Evolutionary conservation across 2,329 filamentous ascomycete species (phyloP).

Genomic region (Fusarium sp.): DNA sequence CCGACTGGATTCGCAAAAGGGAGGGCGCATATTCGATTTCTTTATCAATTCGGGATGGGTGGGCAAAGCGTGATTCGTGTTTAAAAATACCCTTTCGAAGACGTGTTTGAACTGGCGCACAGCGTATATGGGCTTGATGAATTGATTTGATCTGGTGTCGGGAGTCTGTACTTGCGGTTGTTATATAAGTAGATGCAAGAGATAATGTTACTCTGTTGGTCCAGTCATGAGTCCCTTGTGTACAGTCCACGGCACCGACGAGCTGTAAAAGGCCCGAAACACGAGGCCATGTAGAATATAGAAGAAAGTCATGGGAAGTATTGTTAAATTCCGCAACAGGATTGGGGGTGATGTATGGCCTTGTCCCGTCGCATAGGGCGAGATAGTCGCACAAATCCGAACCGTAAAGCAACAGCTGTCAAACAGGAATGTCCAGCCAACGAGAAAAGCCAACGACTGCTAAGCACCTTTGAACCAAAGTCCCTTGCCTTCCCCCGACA

Average conservation of each 20-base stretch:
- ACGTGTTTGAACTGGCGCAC: slow-evolving; percentile 24
- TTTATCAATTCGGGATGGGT: slow-evolving; percentile 95
- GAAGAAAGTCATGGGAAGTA: no score
- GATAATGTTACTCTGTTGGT: background rate
- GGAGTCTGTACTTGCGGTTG: background rate
- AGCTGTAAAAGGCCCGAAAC: no score
- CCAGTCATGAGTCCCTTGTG: background rate
- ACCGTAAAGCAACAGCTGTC: background rate
- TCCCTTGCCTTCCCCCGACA: background rate
- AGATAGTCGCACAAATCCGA: background rate
- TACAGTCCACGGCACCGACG: background rate
- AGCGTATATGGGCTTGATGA: slow-evolving; percentile 25
- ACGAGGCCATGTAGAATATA: no score
- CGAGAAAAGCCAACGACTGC: background rate
- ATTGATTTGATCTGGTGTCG: background rate
- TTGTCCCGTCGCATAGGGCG: background rate
- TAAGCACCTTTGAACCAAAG: background rate
- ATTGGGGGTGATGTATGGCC: no score
- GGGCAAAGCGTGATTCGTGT: slow-evolving; percentile 72
- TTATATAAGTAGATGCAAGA: slow-evolving; percentile 23
- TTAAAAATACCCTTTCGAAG: slow-evolving; percentile 42
- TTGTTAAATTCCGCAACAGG: no score
- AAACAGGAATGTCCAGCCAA: background rate
- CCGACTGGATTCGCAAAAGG: slow-evolving; percentile 84
- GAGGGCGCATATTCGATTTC: slow-evolving; percentile 90